Base-by-base conservation (phyloP, 2,329 filamentous ascomycete genomes). In the Fusarium brevicatenulatum region DNA sequence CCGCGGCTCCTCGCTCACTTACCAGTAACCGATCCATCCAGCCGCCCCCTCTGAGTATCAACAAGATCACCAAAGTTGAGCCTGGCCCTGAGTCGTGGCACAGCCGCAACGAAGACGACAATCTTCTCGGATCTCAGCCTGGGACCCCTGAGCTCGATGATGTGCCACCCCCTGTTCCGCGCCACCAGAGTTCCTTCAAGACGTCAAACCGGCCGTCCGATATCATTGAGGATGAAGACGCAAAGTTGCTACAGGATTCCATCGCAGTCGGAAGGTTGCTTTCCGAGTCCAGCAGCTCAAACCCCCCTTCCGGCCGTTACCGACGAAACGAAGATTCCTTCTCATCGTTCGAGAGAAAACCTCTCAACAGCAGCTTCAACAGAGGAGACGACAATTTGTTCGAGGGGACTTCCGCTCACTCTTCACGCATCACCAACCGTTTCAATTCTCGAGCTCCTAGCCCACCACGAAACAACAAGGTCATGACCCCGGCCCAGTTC, bases 401-500 rank as follows among this genome's bases (percentile, higher is more conserved):
- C 63, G 87, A 88, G 65, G 85, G 82, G 30, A 85, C 82, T 40
- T 73, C 83, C 13, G 76, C 82, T 4, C 83, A 82, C 7, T 81
- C 82, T 12, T 79, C 81, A 16, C 81, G 81, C 47, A 72, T 82
- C 30, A 78, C 80, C 18, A 80, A 83, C 42, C 83, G 83, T 66
- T 80, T 80, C 55, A 71, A 73, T 25, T 77, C 78, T 16, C 82
- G 76, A 57, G 81, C 78, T 53, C 77, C 80, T 12, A 85, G 79
- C 59, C 81, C 84, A 4, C 82, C 87, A 13, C 85, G 86, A 25
- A 92, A 89, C 25, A 92, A 89, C 80, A 96, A 96, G 81, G 92
- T 96, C 70, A 97, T 97, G 93, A 97, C 95, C 4, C 92, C 92
- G 2, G 93, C 91, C 16, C 91, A 97, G 79, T 97, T 97, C 75